These are phyloP conservation scores for Pestalotiopsis sp. DNA, from an alignment of 2,329 filamentous ascomycete species.

Conservation along the genomic window DNA sequence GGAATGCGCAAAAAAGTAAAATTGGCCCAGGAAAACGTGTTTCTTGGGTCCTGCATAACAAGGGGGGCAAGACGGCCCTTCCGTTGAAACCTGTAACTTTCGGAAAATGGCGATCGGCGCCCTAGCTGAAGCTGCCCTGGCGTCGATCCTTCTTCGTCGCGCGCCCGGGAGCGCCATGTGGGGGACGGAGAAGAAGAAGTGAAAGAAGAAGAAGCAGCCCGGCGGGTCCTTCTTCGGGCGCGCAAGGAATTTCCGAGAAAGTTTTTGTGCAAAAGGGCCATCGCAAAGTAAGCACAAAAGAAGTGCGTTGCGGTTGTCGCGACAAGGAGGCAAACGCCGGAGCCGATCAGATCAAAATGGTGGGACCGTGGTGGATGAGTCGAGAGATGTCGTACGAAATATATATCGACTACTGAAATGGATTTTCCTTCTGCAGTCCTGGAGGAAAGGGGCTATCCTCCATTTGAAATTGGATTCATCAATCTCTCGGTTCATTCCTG, in stretches of 20 bases:
- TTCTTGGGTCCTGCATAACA: too few species aligned
- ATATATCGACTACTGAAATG: background rate
- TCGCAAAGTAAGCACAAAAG: too few species aligned
- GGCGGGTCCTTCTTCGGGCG: background rate
- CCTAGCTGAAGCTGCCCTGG: background rate
- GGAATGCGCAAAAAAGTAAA: too few species aligned
- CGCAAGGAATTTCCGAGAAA: background rate
- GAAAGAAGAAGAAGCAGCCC: background rate
- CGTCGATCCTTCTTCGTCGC: background rate
- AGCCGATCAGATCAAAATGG: background rate
- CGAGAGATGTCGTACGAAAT: background rate
- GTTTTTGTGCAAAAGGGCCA: too few species aligned
- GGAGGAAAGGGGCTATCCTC: background rate
- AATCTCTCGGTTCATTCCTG: background rate
- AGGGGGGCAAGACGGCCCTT: background rate
- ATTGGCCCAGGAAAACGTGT: too few species aligned
- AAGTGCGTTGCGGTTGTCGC: too few species aligned
- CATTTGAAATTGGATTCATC: background rate
- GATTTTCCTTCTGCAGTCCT: background rate
- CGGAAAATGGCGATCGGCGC: constrained; percentile 1
- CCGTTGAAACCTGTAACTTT: background rate
- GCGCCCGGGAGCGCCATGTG: background rate
- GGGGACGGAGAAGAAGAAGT: background rate
- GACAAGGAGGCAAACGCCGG: background rate
- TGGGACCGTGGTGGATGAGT: background rate